Base-by-base conservation (phyloP, 1,284 basidiomycete genomes). In the Rhodotorula mucilaginosa region DNA sequence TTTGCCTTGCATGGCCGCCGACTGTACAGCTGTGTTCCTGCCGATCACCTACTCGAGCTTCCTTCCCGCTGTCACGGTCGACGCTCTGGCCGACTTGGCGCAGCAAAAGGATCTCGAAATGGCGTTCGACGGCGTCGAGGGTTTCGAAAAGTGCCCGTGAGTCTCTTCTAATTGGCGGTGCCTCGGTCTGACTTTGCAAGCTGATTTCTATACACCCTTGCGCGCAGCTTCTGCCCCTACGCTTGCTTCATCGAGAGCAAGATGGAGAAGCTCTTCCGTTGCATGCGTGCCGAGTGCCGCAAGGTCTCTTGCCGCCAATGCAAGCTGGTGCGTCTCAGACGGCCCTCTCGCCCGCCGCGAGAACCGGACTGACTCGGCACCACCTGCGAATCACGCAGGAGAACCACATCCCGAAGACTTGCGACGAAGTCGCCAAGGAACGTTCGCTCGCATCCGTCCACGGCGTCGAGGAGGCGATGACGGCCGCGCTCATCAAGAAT, bases 1-100 rank as follows among this genome's bases (percentile, higher is more conserved):
- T n/a, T 71, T 73, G 31, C 64, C 66, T 4, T 79, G 79, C 68
- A 79, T 80, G 76, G 51, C 78, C 44, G 61, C 65, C 56, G 69
- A 68, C 21, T 80, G 79, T 64, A 49, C 58, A 5, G 70, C 72
- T 1, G 2, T n/a, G 1, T 79, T 79, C 63, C n/a, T 71, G 7
- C 64, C 72, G 12, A 15, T 44, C 23, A 63, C 68, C 21, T 68
- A 72, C 47, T 15, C 31, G 10, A 26, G 58, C 5, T 74, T 77
- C 65, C 70, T 80, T 26, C 61, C 69, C 5, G 21, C 52, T 1
- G 67, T 72, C 56, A 66, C 65, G 51, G 58, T 75, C 51, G 70
- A 61, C 4, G 57, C 72, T 19, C 69, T 79, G 2, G 71, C 77
- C 31, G 62, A 65, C 52, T 65, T 79, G 29, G 58, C 71, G 26